Base-by-base conservation (phyloP, 1,139 yeast species). In the Yamadazyma sp. region DNA sequence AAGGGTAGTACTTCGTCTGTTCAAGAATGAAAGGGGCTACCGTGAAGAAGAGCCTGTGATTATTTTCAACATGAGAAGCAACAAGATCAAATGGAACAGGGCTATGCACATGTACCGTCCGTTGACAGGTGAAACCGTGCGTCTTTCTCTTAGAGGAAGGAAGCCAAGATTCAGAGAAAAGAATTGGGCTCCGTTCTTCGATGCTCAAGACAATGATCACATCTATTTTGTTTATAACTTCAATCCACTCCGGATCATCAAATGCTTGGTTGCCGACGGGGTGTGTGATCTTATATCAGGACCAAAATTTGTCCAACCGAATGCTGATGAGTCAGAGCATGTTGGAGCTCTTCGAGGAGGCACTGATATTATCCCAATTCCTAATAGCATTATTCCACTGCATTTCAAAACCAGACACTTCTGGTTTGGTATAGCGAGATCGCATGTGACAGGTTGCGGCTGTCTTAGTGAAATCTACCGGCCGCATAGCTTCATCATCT, bases 181-280 rank as follows among this genome's bases (percentile, higher is more conserved):
- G 29, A 47, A 47, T 32, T 47, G 51, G 51, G 47, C 51, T 3
- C 51, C 51, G 7, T 46, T 47, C 28, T 35, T 35, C 15, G 34
- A 37, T 26, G 29, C 15, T 12, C n/a, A 24, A 6, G 36, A 38
- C 18, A 17, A 27, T 4, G 27, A 41, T 3, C 40, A 44, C 18
- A 44, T 50, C 11, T 38, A 48, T 37, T 54, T 54, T 32, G 40
- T 55, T 14, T 52, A 54, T 36, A 53, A 47, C 39, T 53, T 52
- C 42, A 43, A 45, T 27, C 56, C 57, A 4, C 42, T 54, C 18
- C 37, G 56, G 21, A 41, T 53, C 9, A 20, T 52, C 20, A 45
- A 48, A 36, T 54, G 58, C 40, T 39, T 39, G 13, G 31, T 52
- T 22, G 28, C 25, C 2, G 41, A 42, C 11, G 57, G 57, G 3